Conservation (phyloP, 129 eudicot genomes). For the Helianthus annuus region HanXRQr2.0-SUNRISE NC_035449.2:29873033-29873532, state of each 20-base stretch:
- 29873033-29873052: neutral
- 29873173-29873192: constrained; percentile 56
- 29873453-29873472: neutral
- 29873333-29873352: constrained; percentile 57
- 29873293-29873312: constrained; percentile 80
- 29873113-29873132: neutral
- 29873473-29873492: neutral
- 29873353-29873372: constrained; percentile 78
- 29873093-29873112: neutral
- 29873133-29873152: neutral
- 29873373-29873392: constrained; percentile 87
- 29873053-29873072: neutral
- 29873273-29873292: constrained; percentile 77
- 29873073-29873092: constrained; percentile 16
- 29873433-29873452: constrained; percentile 61
- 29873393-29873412: constrained; percentile 67
- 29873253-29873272: constrained; percentile 72
- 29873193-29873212: constrained; percentile 70
- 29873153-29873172: neutral
- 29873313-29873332: constrained; percentile 93
- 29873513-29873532: neutral
- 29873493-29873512: neutral
- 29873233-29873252: constrained; percentile 86
- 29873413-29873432: constrained; percentile 94
- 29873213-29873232: constrained; percentile 65